Evolutionary conservation across 2,329 filamentous ascomycete species (phyloP).

Genomic region (Claviceps citrina): DNA sequence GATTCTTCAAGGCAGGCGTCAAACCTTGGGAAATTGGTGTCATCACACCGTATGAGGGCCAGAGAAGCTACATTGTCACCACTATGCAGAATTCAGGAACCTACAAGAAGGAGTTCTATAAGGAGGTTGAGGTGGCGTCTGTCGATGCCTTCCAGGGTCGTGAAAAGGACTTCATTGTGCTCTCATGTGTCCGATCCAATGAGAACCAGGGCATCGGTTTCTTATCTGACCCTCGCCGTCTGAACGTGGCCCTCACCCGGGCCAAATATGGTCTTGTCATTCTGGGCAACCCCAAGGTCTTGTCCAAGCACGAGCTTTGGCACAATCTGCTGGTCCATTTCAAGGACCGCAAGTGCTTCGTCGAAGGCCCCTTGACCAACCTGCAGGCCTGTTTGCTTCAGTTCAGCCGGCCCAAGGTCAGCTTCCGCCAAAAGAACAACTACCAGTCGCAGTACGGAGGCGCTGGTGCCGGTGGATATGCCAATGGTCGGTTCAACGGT

Average conservation of each 20-base stretch:
- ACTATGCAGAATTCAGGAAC: slow-evolving; percentile 98
- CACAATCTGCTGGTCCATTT: slow-evolving; percentile 90
- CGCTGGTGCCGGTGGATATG: slow-evolving; percentile 22
- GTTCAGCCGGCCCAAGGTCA: slow-evolving; percentile 85
- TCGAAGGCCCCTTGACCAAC: slow-evolving; percentile 88
- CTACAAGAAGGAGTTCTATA: slow-evolving; percentile 97
- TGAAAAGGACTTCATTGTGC: slow-evolving; percentile 97
- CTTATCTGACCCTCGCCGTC: slow-evolving; percentile 88
- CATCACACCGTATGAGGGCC: slow-evolving; percentile 95
- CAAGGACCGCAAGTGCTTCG: slow-evolving; percentile 90
- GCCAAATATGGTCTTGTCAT: slow-evolving; percentile 95
- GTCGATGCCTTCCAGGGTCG: slow-evolving; percentile 97
- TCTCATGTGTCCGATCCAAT: slow-evolving; percentile 95
- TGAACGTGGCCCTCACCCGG: slow-evolving; percentile 92
- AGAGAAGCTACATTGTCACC: slow-evolving; percentile 93
- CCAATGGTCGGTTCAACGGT: slow-evolving; percentile 27
- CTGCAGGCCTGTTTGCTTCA: slow-evolving; percentile 91
- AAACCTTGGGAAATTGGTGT: slow-evolving; percentile 87
- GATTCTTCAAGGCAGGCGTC: slow-evolving; percentile 98
- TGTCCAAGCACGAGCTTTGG: slow-evolving; percentile 96
- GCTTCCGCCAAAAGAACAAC: slow-evolving; percentile 73
- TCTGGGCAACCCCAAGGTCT: slow-evolving; percentile 89
- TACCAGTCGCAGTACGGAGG: slow-evolving; percentile 54
- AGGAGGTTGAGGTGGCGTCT: slow-evolving; percentile 94
- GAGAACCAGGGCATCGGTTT: slow-evolving; percentile 99